A percentile compares a stretch with the other conserved stretches of the same genome.
Evolutionary conservation across 352 stramenopile species (phyloP).

Genomic region (Phytophthora capsici): DNA sequence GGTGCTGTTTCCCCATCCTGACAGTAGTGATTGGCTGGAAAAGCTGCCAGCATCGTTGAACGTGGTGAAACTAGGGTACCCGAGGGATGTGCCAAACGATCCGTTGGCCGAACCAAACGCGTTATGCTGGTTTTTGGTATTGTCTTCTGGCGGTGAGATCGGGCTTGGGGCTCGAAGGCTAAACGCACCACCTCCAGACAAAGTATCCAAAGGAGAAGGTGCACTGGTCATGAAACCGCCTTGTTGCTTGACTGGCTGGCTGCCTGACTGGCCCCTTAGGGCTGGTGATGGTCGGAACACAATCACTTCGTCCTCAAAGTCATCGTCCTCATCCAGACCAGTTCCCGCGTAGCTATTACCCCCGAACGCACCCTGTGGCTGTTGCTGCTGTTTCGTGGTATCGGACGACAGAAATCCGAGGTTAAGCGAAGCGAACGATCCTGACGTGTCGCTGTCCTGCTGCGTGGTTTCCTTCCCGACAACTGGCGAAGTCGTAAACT

Average conservation of each 20-base stretch:
- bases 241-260: conserved; percentile 31
- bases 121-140: conserved; percentile 27
- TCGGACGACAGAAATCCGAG: conserved; percentile 37
- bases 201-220: conserved; percentile 32
- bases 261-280: conserved; percentile 32
- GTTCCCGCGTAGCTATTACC: conserved; percentile 8
- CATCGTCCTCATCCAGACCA: conserved; percentile 60
- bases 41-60: conserved; percentile 59
- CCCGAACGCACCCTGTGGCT: conserved; percentile 9
- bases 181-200: conserved; percentile 33
- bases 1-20: conserved; percentile 58
- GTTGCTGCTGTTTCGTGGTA: conserved; percentile 19
- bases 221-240: conserved; percentile 9
- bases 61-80: conserved; percentile 70
- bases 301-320: conserved; percentile 89
- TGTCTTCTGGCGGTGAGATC: conserved; percentile 32
- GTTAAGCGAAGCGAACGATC: conserved; percentile 34
- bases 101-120: conserved; percentile 43
- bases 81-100: conserved; percentile 54
- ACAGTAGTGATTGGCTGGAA: conserved; percentile 45
- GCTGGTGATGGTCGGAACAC: conserved; percentile 75
- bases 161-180: conserved; percentile 39
- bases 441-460: conserved; percentile 20
- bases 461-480: conserved; percentile 17
- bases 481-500: conserved; percentile 37